A percentile compares a stretch with the other conserved stretches of the same genome.
Conservation (phyloP, 1,284 basidiomycete genomes). For the Cystobasidium pallidum region DNA sequence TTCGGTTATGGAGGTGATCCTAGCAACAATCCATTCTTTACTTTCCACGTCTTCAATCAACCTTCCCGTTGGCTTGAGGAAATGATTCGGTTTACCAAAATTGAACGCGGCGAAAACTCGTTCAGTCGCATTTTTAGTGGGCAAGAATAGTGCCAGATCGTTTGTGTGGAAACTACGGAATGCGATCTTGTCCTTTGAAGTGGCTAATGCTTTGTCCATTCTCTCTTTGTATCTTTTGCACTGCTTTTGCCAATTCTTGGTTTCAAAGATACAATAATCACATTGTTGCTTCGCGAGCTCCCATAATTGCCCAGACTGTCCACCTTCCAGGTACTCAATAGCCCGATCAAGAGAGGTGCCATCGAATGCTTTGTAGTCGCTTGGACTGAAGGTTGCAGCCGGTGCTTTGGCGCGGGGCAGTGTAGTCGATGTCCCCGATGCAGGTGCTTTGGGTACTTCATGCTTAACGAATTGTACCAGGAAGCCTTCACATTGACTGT, state of each 20-base stretch:
- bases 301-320: slow-evolving; percentile 4
- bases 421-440: not conserved
- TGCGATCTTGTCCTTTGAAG: slow-evolving; percentile 74
- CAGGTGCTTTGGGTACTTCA: slow-evolving; percentile 1
- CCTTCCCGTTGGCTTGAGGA: slow-evolving; percentile 81
- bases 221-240: slow-evolving; percentile 91
- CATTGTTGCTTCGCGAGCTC: slow-evolving; percentile 52
- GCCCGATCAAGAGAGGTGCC: slow-evolving; percentile 39
- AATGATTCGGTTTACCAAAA: slow-evolving; percentile 86
- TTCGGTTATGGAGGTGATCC: slow-evolving; percentile 56
- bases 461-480: slow-evolving; percentile 8
- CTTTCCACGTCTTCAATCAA: slow-evolving; percentile 71
- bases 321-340: not conserved
- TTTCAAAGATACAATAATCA: slow-evolving; percentile 64
- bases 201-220: slow-evolving; percentile 62
- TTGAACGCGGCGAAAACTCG: slow-evolving; percentile 98
- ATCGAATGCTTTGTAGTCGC: slow-evolving; percentile 23
- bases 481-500: slow-evolving; percentile 4
- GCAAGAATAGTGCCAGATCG: slow-evolving; percentile 91
- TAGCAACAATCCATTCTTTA: slow-evolving; percentile 57
- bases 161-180: slow-evolving; percentile 87
- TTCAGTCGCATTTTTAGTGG: slow-evolving; percentile 86
- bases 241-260: slow-evolving; percentile 94
- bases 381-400: not conserved
- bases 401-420: not conserved